A percentile compares a stretch with the other conserved stretches of the same genome.
Evolutionary conservation across 2,329 filamentous ascomycete genomes (phyloP).

Genomic region (Aspergillus pseudoterreus): DNA sequence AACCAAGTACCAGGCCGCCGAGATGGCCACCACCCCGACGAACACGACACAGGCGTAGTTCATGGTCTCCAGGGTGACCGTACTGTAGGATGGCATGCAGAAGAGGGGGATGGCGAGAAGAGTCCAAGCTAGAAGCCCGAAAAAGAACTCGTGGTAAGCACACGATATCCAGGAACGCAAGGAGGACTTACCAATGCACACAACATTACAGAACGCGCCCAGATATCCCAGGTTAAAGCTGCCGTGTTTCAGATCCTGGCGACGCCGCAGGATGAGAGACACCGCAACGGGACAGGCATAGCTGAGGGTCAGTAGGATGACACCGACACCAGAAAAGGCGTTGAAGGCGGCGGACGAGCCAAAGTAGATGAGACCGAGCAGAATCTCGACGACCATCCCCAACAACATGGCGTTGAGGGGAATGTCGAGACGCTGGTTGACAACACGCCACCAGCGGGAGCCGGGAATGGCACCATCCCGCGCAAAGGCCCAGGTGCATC

Average conservation of each 20-base stretch:
- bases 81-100: conserved; percentile 53
- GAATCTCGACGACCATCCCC: conserved; percentile 64
- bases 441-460: conserved; percentile 60
- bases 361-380: conserved; percentile 74
- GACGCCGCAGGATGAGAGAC: conserved; percentile 55
- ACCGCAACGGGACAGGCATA: conserved; percentile 66
- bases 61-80: conserved; percentile 57
- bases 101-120: conserved; percentile 67
- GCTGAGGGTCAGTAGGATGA: conserved; percentile 69
- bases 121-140: conserved; percentile 50
- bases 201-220: conserved; percentile 59
- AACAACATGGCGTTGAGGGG: conserved; percentile 66
- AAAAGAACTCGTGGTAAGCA: background rate
- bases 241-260: conserved; percentile 51
- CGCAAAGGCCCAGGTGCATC: conserved; percentile 71
- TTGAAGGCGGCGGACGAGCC: conserved; percentile 74
- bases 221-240: conserved; percentile 55
- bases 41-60: conserved; percentile 78
- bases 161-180: background rate
- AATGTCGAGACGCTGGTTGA: conserved; percentile 62
- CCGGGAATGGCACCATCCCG: conserved; percentile 69
- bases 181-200: conserved; percentile 57
- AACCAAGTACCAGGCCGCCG: conserved; percentile 63
- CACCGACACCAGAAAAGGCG: conserved; percentile 75
- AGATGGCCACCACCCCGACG: conserved; percentile 59